Conservation (phyloP, 1,139 yeast genomes). For the Suhomyces bribrorum region DNA sequence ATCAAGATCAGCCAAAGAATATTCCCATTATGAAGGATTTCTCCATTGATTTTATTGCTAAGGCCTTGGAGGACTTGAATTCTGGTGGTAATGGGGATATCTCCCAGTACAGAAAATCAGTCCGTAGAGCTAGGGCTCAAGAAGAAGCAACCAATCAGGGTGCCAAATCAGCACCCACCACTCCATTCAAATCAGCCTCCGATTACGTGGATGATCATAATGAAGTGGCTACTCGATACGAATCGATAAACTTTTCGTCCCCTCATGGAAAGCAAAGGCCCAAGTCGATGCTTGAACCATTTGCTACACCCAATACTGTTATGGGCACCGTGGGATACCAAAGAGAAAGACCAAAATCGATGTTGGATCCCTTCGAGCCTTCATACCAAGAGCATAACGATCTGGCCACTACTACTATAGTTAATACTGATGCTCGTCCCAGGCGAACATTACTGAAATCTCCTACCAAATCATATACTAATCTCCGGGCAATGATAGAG, state of each 20-base stretch:
- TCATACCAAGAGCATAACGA: slow-evolving; percentile 12
- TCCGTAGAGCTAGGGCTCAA: slow-evolving; percentile 26
- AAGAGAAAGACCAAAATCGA: slow-evolving; percentile 48
- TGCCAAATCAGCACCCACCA: slow-evolving; percentile 19
- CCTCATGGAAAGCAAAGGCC: slow-evolving; percentile 31
- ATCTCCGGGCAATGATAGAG: slow-evolving; percentile 31
- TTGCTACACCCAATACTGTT: not conserved
- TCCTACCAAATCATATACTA: slow-evolving; percentile 30
- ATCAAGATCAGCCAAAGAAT: slow-evolving; percentile 14
- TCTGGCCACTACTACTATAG: slow-evolving; percentile 20
- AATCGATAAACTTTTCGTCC: slow-evolving; percentile 32
- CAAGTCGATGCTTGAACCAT: slow-evolving; percentile 40
- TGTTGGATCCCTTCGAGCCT: slow-evolving; percentile 25
- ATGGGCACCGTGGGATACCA: not conserved
- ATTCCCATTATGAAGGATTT: slow-evolving; percentile 48
- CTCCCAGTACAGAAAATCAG: slow-evolving; percentile 42
- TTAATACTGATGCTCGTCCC: slow-evolving; percentile 12
- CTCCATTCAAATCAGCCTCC: slow-evolving; percentile 27
- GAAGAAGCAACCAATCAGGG: slow-evolving; percentile 15
- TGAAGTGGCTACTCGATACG: slow-evolving; percentile 44
- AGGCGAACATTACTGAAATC: slow-evolving; percentile 14
- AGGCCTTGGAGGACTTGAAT: slow-evolving; percentile 67
- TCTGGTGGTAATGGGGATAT: slow-evolving; percentile 65
- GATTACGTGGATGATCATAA: slow-evolving; percentile 38
- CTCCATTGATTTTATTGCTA: slow-evolving; percentile 51